Evolutionary conservation across 805 yeast species (phyloP), one percentile per base, ranked within the genome.

Genomic region (Schwanniomyces yamadae): DNA sequence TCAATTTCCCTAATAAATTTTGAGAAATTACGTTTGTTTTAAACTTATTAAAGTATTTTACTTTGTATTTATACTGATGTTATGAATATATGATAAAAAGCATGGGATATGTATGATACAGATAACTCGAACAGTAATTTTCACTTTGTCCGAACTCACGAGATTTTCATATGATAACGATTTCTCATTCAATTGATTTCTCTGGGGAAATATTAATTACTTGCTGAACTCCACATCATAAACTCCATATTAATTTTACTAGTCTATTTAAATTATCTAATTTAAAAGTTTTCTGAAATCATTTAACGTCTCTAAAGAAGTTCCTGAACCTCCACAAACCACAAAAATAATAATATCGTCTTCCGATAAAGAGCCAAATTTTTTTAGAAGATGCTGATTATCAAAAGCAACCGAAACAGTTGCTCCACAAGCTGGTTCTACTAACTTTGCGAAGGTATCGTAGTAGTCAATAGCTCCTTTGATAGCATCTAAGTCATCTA

Each of bases 371-470:
- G 27, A 21, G 16, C 48, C 45, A 40, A 57, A 39, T 11, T 26
- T 26, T 10, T 38, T 34, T 8, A 56, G 38, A 13, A 51, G 24
- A 8, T 49, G 44, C 21, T 33, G 16, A 9, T 40, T 40, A 5
- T 46, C 36, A 18, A 39, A 37, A 1, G 52, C 50, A 9, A 45
- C 35, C 2, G 48, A 39, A 1, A 52, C 17, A 1, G 63, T 39
- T 9, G 62, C 66, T 4, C 65, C 65, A 50, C 66, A 61, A 6
- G 67, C 63, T 2, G 64, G 64, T 37, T 61, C 66, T 6, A 57
- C 56, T 4, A 50, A 16, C n/a, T 31, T 39, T 2, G 46, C 50
- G 23, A 51, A 48, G 1, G 18, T 32, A 35, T 60, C 63, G 32
- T 50, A 52, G 32, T 44, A 50, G 19, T 47, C 50, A 6, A 60